Conservation (phyloP, 768 basidiomycete genomes). For the Hericium erinaceus region DNA sequence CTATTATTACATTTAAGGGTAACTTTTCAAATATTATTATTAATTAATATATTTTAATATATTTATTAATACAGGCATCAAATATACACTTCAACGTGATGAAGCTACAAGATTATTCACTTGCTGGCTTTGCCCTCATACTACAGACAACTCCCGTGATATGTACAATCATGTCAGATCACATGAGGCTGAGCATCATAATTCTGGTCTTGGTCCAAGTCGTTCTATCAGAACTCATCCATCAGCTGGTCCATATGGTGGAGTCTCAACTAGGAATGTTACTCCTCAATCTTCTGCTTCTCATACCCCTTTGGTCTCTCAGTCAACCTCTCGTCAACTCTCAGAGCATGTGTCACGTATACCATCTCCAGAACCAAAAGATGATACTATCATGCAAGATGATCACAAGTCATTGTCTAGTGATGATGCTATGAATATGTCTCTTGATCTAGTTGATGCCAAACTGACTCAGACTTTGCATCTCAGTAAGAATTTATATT, state of each 20-base stretch:
- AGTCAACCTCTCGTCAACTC: neutral
- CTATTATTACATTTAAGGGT: too few species aligned
- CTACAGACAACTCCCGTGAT: neutral
- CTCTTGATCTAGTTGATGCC: neutral
- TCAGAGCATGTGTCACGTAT: too few species aligned
- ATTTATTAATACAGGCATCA: neutral
- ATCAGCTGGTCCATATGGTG: neutral
- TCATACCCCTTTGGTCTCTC: neutral
- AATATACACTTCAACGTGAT: neutral
- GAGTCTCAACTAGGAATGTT: neutral
- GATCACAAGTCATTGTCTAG: too few species aligned
- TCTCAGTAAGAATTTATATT: neutral
- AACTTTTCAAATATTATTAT: neutral
- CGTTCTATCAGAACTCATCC: neutral
- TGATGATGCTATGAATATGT: too few species aligned
- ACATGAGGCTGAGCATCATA: neutral
- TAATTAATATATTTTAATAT: neutral
- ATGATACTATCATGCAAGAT: too few species aligned
- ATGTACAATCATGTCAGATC: neutral
- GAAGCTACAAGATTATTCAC: neutral
- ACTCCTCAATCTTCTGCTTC: neutral
- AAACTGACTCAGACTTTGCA: neutral
- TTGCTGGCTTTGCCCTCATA: neutral
- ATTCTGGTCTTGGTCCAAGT: neutral
- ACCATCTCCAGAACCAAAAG: too few species aligned